Evolutionary conservation across 129 eudicot species (phyloP).

Genomic region (Artemisia annua): DNA sequence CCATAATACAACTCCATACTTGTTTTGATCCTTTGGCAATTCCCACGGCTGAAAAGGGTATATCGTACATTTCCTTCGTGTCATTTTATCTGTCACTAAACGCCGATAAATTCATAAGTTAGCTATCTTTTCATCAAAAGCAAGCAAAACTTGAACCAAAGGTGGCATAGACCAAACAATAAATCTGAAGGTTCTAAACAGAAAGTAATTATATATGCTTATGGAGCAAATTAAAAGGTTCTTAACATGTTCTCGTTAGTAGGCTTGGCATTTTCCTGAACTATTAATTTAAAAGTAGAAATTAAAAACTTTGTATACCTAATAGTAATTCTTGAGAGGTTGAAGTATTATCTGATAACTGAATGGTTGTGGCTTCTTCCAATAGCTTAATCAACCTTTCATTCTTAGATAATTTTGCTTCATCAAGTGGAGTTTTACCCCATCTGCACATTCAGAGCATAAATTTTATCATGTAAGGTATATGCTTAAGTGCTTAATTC

Average conservation of each 20-base stretch:
- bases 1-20: constrained; percentile 14
- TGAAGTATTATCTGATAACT: constrained; percentile 36
- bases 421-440: constrained; percentile 85
- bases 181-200: neutral
- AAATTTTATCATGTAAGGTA: neutral
- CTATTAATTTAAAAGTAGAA: too few relatives aligned
- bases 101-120: too few relatives aligned
- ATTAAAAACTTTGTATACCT: constrained; percentile 34
- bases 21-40: constrained; percentile 29
- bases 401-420: constrained; percentile 57
- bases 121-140: too few relatives aligned
- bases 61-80: too few relatives aligned
- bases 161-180: too few relatives aligned
- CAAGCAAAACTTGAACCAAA: too few relatives aligned
- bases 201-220: too few relatives aligned
- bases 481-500: neutral
- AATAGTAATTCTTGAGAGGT: constrained; percentile 29
- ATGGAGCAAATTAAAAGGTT: too few relatives aligned
- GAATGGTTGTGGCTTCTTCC: constrained; percentile 57
- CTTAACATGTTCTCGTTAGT: too few relatives aligned
- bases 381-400: constrained; percentile 52
- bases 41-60: constrained; percentile 12
- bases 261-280: too few relatives aligned
- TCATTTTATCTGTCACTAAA: too few relatives aligned
- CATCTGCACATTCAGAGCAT: constrained; percentile 49